phyloP scores from a whole-genome alignment of 2,329 filamentous ascomycete species.

The Neonectria magnoliae region DNA sequence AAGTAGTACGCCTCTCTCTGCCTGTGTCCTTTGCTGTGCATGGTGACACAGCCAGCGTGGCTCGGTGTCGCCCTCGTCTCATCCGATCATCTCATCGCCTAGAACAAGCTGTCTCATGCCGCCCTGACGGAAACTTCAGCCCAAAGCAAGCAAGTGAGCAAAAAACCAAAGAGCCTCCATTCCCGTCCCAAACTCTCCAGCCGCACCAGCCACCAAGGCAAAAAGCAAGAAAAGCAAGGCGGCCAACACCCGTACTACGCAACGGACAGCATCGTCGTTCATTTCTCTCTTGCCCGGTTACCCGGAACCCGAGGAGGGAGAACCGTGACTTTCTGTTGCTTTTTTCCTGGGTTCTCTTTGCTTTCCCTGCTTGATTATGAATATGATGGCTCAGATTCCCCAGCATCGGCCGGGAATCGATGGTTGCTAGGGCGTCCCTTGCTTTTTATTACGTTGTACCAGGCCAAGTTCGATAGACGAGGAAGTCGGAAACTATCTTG shows the following conservation, averaged over 20 bases:
- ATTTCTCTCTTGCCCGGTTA: background rate
- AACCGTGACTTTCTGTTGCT: background rate
- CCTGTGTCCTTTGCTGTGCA: background rate
- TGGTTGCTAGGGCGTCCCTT: background rate
- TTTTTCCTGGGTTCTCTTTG: background rate
- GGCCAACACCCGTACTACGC: background rate
- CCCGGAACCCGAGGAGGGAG: background rate
- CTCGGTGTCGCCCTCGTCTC: background rate
- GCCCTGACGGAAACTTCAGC: background rate
- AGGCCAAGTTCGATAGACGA: background rate
- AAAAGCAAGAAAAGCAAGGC: background rate
- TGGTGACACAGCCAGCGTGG: background rate
- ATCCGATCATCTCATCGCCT: background rate
- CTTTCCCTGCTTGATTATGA: background rate
- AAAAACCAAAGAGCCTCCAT: background rate
- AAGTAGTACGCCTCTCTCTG: background rate
- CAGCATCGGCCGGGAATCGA: background rate
- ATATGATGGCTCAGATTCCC: background rate
- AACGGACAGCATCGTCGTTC: background rate
- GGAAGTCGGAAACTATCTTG: background rate
- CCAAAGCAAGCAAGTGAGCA: background rate
- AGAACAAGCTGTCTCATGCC: background rate
- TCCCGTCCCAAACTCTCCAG: background rate
- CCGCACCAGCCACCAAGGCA: background rate
- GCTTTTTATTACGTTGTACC: background rate